phyloP scores from a whole-genome alignment of 345 rosid species.

The Theobroma cacao region DNA sequence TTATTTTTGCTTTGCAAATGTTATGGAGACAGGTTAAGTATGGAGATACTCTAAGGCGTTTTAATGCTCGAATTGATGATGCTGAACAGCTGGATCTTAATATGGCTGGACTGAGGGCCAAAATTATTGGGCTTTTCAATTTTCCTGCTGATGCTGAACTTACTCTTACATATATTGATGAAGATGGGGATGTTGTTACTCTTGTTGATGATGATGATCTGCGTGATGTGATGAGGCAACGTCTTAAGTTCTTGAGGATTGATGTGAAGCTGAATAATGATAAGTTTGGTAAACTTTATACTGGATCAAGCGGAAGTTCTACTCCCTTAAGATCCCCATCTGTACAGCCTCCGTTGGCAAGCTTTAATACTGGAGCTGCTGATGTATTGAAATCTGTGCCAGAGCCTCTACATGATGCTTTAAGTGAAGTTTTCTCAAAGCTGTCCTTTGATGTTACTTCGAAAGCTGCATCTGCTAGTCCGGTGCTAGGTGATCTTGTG shows the following conservation, averaged over 20 bases:
- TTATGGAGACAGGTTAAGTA: conserved; percentile 56
- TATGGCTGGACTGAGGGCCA: conserved; percentile 56
- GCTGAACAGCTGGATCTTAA: conserved; percentile 66
- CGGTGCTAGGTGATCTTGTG: conserved; percentile 34
- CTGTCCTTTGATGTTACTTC: conserved; percentile 55
- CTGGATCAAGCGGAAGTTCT: conserved; percentile 54
- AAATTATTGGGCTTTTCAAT: conserved; percentile 56
- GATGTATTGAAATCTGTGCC: conserved; percentile 65
- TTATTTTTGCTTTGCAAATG: not conserved
- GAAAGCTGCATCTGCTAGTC: conserved; percentile 47
- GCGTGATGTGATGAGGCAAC: conserved; percentile 63
- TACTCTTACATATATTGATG: conserved; percentile 72
- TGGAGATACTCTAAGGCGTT: conserved; percentile 77
- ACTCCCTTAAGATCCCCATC: conserved; percentile 48
- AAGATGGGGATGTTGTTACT: conserved; percentile 83
- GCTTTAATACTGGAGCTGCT: conserved; percentile 37
- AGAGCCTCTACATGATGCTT: conserved; percentile 45
- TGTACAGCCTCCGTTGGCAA: conserved; percentile 35
- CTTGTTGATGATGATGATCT: conserved; percentile 79
- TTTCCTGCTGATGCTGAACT: conserved; percentile 53
- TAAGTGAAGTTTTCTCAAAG: conserved; percentile 49
- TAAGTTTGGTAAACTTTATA: conserved; percentile 25
- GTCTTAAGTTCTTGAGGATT: conserved; percentile 70
- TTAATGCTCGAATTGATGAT: conserved; percentile 51
- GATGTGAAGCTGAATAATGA: conserved; percentile 42